Percentiles rank a stretch among this genome's conserved stretches.
These are phyloP conservation scores for Euryodendron excelsum DNA, from an alignment of 148 eudicot genomes.

Conservation along the genomic window DNA sequence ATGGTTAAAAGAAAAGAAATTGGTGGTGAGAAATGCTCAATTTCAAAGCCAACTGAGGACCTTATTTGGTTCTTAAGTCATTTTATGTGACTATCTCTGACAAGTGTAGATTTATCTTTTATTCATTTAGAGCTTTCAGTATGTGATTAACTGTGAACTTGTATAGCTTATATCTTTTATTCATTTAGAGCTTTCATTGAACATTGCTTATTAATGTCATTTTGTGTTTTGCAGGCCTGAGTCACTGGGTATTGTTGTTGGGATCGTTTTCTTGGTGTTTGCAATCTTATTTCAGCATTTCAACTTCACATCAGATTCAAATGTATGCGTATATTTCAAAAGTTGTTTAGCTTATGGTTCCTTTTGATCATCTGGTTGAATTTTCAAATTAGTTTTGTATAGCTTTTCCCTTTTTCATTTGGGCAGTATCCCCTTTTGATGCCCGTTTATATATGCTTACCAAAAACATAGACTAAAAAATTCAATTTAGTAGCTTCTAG, in stretches of 20 bases:
- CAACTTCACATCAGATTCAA: slow-evolving; percentile 83
- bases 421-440: too few relatives aligned
- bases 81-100: neutral
- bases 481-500: too few relatives aligned
- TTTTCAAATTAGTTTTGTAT: neutral
- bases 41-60: too few relatives aligned
- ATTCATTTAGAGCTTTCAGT: neutral
- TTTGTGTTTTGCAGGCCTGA: slow-evolving; percentile 75
- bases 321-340: slow-evolving; percentile 42
- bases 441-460: too few relatives aligned
- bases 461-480: too few relatives aligned
- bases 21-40: too few relatives aligned
- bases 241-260: slow-evolving; percentile 85
- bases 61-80: too few relatives aligned
- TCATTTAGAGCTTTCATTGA: neutral
- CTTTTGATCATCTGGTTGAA: neutral
- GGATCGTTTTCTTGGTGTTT: slow-evolving; percentile 77
- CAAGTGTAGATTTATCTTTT: neutral
- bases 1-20: too few relatives aligned
- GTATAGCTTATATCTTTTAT: neutral
- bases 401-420: neutral
- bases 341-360: neutral
- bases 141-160: neutral
- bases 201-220: neutral
- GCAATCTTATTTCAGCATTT: slow-evolving; percentile 82